Evolutionary conservation across 257 asterid genomes (phyloP), one percentile per base, ranked within the genome.

Genomic region (Apocynum venetum): DNA sequence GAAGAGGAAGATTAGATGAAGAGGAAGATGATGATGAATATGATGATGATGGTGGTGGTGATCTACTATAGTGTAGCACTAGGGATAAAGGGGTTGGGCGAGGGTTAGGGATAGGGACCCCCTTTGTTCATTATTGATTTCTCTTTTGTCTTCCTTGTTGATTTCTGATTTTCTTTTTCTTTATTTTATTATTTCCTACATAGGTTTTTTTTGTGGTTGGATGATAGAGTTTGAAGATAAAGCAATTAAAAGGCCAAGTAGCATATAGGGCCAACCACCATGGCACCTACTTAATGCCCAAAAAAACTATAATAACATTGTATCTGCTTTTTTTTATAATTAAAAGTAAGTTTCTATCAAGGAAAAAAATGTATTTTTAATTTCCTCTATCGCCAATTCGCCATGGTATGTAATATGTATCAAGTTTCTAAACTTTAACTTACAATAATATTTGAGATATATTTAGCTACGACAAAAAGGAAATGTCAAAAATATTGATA

Each of bases 261-360:
- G 83, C 83, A 84, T 43, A 83, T 76, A 83, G 90, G 91, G 81
- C 92, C 96, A 89, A 87, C 92, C 85, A 85, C 97, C 89, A 82
- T 86, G 79, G 85, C 82, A 86, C 95, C 96, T 84, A 89, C 89
- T 90, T 80, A 91, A 82, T 87, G 91, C 87, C 84, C 86, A 61
- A 76, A 86, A 84, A 85, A 76, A 80, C 80, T 82, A 77, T 59
- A 81, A 56, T 78, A 80, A 80, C 81, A 85, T 76, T 85, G 66
- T 83, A 79, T 85, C 81, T 76, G 10, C 53, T 55, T 66, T 65
- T 47, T 19, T 76, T 72, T 46, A 46, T 41, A 53, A 48, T 46
- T 43, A 72, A 60, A 78, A 78, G 49, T 59, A 74, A 53, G 44
- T 55, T 60, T 61, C 15, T 43, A 70, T 4, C 44, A 14, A 70